Evolutionary conservation across 495 filamentous ascomycete species (phyloP).

Genomic region (Hypoxylon subgilvum): DNA sequence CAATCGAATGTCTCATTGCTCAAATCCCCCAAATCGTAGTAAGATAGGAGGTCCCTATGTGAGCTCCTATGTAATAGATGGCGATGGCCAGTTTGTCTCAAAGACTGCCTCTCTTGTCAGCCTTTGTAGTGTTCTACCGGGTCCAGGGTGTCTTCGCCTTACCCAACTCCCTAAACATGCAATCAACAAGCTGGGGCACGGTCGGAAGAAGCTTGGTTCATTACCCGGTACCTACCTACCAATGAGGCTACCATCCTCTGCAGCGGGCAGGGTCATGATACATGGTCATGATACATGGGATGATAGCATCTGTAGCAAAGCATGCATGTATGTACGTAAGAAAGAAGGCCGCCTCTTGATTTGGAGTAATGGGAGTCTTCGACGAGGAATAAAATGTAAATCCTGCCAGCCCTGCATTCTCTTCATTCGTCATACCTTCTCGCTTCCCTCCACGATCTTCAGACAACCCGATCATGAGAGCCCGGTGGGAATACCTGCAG

Average conservation of each 20-base stretch:
- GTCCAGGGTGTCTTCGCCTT: background rate
- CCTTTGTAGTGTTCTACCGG: too few relatives aligned
- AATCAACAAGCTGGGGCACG: constrained; percentile 24
- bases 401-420: background rate
- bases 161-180: constrained; percentile 1
- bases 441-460: background rate
- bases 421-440: background rate
- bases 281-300: constrained; percentile 2
- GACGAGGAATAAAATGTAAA: constrained; percentile 4
- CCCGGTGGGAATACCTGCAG: constrained; percentile 5
- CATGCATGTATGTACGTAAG: constrained; percentile 18
- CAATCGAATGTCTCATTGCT: too few relatives aligned
- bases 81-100: too few relatives aligned
- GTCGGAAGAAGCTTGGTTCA: constrained; percentile 10
- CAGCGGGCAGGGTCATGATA: constrained; percentile 3
- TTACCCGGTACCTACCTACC: constrained; percentile 10
- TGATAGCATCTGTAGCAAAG: constrained; percentile 12
- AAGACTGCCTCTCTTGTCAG: too few relatives aligned
- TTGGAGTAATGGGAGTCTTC: constrained; percentile 3
- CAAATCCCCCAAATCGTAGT: too few relatives aligned
- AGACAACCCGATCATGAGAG: constrained; percentile 8
- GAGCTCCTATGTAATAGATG: too few relatives aligned
- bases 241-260: constrained; percentile 12
- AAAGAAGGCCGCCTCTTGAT: constrained; percentile 4
- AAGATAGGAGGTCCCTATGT: too few relatives aligned